Evolutionary conservation across 148 eudicot species (phyloP).

Genomic region (Mesembryanthemum crystallinum): DNA sequence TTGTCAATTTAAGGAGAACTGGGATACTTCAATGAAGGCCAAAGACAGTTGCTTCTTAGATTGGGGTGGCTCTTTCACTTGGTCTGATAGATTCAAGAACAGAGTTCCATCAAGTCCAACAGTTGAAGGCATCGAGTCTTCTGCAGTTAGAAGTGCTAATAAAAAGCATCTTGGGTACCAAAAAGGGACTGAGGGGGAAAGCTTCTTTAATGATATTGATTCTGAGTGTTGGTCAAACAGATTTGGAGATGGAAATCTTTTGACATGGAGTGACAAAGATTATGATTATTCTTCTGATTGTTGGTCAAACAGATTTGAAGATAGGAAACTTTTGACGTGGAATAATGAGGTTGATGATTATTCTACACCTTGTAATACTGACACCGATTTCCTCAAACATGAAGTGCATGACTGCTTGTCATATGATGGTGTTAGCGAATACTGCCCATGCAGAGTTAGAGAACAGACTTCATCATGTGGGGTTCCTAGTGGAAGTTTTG

Average conservation of each 20-base stretch:
- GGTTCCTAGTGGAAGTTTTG: conserved; percentile 14
- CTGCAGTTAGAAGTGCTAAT: conserved; percentile 22
- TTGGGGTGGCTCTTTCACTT: conserved; percentile 16
- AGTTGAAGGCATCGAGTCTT: conserved; percentile 21
- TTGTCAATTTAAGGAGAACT: conserved; percentile 23
- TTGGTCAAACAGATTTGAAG: neutral
- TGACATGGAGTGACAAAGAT: conserved; percentile 20
- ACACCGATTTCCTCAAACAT: neutral
- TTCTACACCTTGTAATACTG: conserved; percentile 3
- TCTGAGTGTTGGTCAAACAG: conserved; percentile 4
- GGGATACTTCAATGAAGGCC: conserved; percentile 24
- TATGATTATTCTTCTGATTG: conserved; percentile 3
- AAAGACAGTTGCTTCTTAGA: conserved; percentile 19
- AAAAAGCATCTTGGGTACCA: conserved; percentile 27
- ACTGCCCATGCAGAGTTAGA: conserved; percentile 3
- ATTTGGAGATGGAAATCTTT: conserved; percentile 21
- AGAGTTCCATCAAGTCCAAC: conserved; percentile 28
- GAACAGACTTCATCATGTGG: conserved; percentile 13
- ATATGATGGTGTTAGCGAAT: neutral
- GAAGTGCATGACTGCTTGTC: neutral
- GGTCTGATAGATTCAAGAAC: conserved; percentile 23
- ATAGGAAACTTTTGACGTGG: neutral
- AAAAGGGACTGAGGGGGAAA: conserved; percentile 3
- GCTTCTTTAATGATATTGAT: conserved; percentile 12
- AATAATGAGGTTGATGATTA: conserved; percentile 3